Percentiles rank a stretch among this genome's conserved stretches.
phyloP scores from a whole-genome alignment of 176 grass and related monocot genomes.

The Poa pratensis region DNA sequence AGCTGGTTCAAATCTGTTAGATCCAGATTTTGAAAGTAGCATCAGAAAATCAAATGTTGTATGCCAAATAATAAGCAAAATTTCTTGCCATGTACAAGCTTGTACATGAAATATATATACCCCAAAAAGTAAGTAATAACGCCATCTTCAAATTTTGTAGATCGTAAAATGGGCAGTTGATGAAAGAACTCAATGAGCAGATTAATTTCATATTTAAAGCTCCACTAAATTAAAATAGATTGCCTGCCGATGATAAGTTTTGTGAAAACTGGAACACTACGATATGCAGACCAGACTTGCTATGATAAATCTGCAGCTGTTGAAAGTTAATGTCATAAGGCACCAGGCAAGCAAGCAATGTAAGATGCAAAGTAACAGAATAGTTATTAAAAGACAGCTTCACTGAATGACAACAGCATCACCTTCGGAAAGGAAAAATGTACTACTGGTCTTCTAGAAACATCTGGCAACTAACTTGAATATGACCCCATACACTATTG shows the following conservation, averaged over 20 bases:
- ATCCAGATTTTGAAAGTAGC: conserved; percentile 28
- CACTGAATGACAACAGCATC: background rate
- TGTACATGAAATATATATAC: background rate
- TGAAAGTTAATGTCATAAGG: background rate
- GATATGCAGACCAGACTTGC: background rate
- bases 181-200: background rate
- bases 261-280: background rate
- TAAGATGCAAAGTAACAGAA: background rate
- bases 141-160: background rate
- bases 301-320: background rate
- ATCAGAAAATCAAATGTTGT: background rate
- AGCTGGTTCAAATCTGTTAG: conserved; percentile 87
- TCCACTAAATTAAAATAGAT: background rate
- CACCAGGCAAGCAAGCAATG: background rate
- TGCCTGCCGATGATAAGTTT: background rate
- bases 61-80: conserved; percentile 26
- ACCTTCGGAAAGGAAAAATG: background rate
- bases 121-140: background rate
- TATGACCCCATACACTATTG: background rate
- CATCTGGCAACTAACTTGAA: background rate
- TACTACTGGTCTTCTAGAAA: conserved; percentile 5
- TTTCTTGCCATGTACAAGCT: background rate
- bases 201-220: background rate
- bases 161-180: background rate
- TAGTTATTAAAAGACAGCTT: background rate